A percentile compares a stretch with the other conserved stretches of the same genome.
Evolutionary conservation across 108 stramenopile genomes (phyloP).

Genomic region (Mediolabrus comicus): DNA sequence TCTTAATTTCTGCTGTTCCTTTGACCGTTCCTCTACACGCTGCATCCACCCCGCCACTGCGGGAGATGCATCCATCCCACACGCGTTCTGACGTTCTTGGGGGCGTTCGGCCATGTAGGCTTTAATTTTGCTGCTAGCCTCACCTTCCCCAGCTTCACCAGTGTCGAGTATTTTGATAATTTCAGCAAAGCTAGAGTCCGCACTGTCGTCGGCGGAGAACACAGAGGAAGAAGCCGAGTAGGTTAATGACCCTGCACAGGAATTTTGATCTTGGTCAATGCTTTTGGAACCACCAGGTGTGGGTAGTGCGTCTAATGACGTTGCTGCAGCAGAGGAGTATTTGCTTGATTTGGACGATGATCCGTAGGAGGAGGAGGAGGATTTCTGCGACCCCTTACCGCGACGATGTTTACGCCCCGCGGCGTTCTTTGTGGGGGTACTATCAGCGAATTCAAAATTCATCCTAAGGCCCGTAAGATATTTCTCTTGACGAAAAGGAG

Average conservation of each 20-base stretch:
- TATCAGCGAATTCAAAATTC: conserved; percentile 34
- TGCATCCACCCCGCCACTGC: conserved; percentile 46
- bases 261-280: conserved; percentile 23
- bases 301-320: conserved; percentile 1
- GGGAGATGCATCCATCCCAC: conserved; percentile 4
- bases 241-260: conserved; percentile 36
- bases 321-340: conserved; percentile 34
- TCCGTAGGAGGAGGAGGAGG: background rate
- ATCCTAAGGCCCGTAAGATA: background rate
- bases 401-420: conserved; percentile 36
- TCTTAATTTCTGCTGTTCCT: conserved; percentile 13
- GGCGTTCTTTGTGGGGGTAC: conserved; percentile 12
- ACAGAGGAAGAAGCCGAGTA: conserved; percentile 45
- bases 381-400: conserved; percentile 14
- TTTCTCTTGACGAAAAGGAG: too few species aligned
- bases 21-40: conserved; percentile 26
- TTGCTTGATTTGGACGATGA: conserved; percentile 6
- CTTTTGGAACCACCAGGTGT: background rate
- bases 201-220: conserved; percentile 18
- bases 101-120: conserved; percentile 17
- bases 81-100: background rate
- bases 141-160: conserved; percentile 29
- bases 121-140: conserved; percentile 23
- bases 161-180: conserved; percentile 45
- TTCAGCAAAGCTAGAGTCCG: conserved; percentile 39